phyloP scores from a whole-genome alignment of 2,329 filamentous ascomycete species.

The Beauveria scarabaeidicola region DNA sequence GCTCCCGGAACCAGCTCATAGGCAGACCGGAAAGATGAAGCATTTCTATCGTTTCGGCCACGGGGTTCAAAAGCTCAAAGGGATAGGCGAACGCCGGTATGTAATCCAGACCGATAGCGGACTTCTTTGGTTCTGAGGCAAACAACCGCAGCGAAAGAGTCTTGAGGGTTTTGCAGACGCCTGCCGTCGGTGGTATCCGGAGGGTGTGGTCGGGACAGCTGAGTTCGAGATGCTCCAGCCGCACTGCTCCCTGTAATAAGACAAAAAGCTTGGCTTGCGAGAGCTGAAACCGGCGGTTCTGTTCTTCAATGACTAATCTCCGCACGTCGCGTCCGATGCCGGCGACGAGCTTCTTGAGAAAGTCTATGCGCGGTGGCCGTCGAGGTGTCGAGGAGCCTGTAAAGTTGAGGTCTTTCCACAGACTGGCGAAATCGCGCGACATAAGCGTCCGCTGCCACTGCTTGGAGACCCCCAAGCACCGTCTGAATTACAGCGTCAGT shows the following conservation, averaged over 20 bases:
- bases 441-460: slow-evolving; percentile 24
- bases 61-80: slow-evolving; percentile 11
- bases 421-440: slow-evolving; percentile 19
- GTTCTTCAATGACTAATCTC: slow-evolving; percentile 20
- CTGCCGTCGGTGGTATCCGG: neutral
- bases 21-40: slow-evolving; percentile 19
- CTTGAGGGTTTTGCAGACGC: slow-evolving; percentile 10
- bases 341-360: slow-evolving; percentile 22
- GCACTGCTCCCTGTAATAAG: slow-evolving; percentile 19
- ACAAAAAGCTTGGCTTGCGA: slow-evolving; percentile 21
- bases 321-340: slow-evolving; percentile 25
- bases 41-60: slow-evolving; percentile 17
- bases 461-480: slow-evolving; percentile 26
- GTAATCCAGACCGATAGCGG: slow-evolving; percentile 3
- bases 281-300: slow-evolving; percentile 20
- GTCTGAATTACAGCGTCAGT: neutral
- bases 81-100: neutral
- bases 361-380: slow-evolving; percentile 17
- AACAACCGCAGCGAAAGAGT: slow-evolving; percentile 1
- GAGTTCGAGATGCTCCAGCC: slow-evolving; percentile 22
- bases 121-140: neutral
- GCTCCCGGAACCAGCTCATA: slow-evolving; percentile 13
- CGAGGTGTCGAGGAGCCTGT: slow-evolving; percentile 15
- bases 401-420: slow-evolving; percentile 27
- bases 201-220: slow-evolving; percentile 7